These are phyloP conservation scores for Mortierella sp. DNA, from an alignment of 371 early-diverging fungal species.

Conservation along the genomic window DNA sequence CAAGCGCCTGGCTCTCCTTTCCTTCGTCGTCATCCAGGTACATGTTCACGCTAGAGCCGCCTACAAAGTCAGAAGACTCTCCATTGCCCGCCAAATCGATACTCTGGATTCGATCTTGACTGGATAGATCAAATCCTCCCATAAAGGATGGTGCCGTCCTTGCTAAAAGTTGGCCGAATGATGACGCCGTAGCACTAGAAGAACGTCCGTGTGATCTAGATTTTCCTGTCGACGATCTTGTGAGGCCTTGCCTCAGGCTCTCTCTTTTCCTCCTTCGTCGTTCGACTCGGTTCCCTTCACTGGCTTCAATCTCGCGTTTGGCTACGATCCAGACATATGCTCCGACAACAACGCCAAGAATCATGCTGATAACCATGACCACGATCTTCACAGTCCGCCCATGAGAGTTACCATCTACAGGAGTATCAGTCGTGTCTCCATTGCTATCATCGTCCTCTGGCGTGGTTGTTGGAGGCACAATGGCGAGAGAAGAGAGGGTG, in stretches of 20 bases:
- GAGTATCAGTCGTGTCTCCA: conserved; percentile 1
- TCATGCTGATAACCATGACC: conserved; percentile 57
- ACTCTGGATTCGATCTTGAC: conserved; percentile 1
- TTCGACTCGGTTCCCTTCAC: conserved; percentile 45
- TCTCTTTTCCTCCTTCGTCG: conserved; percentile 36
- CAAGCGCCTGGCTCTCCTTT: conserved; percentile 36
- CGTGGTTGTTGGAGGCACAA: conserved; percentile 48
- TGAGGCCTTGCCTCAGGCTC: conserved; percentile 16
- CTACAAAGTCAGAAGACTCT: conserved; percentile 23
- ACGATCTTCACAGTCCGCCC: conserved; percentile 50
- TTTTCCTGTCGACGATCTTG: conserved; percentile 3
- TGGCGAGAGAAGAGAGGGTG: conserved; percentile 68
- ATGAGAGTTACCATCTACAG: conserved; percentile 9
- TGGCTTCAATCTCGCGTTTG: conserved; percentile 61
- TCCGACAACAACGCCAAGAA: conserved; percentile 65
- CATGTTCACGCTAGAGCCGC: conserved; percentile 2
- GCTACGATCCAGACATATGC: conserved; percentile 67
- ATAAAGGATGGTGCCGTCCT: conserved; percentile 13
- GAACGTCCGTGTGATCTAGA: conserved; percentile 10
- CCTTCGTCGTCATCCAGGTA: conserved; percentile 42
- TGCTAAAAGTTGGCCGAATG: conserved; percentile 7
- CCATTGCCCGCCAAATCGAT: conserved; percentile 8
- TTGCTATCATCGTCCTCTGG: conserved; percentile 38
- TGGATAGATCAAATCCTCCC: conserved; percentile 3
- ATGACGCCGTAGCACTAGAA: too few species aligned